Base-by-base conservation (phyloP, 345 rosid species). In the Acer negundo region DNA sequence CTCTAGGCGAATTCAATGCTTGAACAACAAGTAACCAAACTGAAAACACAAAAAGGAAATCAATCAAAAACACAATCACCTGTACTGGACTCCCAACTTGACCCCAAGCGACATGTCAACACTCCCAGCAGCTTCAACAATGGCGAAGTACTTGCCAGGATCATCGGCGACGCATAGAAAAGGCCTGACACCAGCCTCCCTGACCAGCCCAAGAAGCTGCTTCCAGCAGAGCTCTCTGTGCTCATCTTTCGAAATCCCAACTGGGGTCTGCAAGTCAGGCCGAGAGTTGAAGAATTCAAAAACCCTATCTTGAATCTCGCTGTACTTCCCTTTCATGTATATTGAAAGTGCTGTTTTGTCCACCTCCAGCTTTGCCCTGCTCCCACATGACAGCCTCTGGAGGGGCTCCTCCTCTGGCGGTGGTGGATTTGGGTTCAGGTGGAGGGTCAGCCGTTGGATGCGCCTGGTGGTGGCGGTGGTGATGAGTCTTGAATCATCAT, bases 41-140 rank as follows among this genome's bases (percentile, higher is more conserved):
- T 40, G 5, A 12, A 12, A 68, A 20, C 31, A 20, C 22, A 40
- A 42, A 2, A 7, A 20, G 6, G n/a, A 53, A 55, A 35, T 15
- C 3, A 31, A n/a, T 10, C 9, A 17, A 15, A 28, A 28, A 2
- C 31, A 53, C 15, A 69, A n/a, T 59, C 69, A 96, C 99, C 99
- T 97, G 89, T 83, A 94, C 46, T 97, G 99, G 61, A 94, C 99
- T 6, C 98, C 99, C 83, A 94, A 71, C 86, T 94, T 94, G 89
- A 97, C 91, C 64, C 90, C 97, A 82, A 97, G 90, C 42, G 99
- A 94, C 80, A 97, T 93, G 69, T 97, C 99, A 3, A 93, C 84
- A 74, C 94, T 85, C 19, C 99, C 99, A 79, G 81, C 91, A 59
- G 98, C 99, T 85, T 97, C 98, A 20, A 67, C 11, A 62, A 93